Evolutionary conservation across 1,284 basidiomycete species (phyloP).

Genomic region (Neotropicomus parvogracilis): DNA sequence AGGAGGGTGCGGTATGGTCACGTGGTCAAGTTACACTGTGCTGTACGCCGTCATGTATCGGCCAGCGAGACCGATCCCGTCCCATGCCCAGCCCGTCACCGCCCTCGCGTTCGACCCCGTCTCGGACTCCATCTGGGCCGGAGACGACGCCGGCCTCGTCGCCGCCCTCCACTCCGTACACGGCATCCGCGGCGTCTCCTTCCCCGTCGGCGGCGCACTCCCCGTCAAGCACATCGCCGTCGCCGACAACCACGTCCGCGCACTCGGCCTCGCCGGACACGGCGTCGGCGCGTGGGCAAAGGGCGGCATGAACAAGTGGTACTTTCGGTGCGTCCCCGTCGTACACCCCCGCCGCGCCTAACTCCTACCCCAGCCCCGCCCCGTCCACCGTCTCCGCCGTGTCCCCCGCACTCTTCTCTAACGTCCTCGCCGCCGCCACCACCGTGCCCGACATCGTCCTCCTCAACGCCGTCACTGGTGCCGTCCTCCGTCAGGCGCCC

Average conservation of each 20-base stretch:
- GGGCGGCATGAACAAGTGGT: conserved; percentile 82
- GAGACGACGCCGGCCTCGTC: conserved; percentile 71
- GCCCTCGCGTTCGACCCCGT: conserved; percentile 86
- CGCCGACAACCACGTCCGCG: conserved; percentile 74
- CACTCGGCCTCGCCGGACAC: conserved; percentile 51
- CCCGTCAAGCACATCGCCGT: conserved; percentile 70
- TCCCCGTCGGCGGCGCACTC: conserved; percentile 61
- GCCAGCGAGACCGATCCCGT: conserved; percentile 35
- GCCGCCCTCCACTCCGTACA: conserved; percentile 68
- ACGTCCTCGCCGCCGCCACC: conserved; percentile 62
- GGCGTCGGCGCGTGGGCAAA: conserved; percentile 75
- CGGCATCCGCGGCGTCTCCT: conserved; percentile 72
- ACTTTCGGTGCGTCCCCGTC: conserved; percentile 48
- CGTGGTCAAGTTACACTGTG: conserved; percentile 10
- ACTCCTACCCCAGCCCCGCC: conserved; percentile 9
- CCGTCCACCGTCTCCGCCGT: conserved; percentile 51
- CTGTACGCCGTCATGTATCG: conserved; percentile 33
- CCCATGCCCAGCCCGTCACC: conserved; percentile 51
- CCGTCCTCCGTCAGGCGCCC: conserved; percentile 55
- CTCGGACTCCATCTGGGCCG: conserved; percentile 88
- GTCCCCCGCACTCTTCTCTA: conserved; percentile 51
- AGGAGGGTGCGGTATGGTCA: conserved; percentile 7
- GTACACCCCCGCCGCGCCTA: background rate
- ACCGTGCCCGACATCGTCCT: conserved; percentile 63
- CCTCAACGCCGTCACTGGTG: conserved; percentile 74